Evolutionary conservation across 2,329 filamentous ascomycete species (phyloP).

Genomic region (Conoideocrella luteorostrata): DNA sequence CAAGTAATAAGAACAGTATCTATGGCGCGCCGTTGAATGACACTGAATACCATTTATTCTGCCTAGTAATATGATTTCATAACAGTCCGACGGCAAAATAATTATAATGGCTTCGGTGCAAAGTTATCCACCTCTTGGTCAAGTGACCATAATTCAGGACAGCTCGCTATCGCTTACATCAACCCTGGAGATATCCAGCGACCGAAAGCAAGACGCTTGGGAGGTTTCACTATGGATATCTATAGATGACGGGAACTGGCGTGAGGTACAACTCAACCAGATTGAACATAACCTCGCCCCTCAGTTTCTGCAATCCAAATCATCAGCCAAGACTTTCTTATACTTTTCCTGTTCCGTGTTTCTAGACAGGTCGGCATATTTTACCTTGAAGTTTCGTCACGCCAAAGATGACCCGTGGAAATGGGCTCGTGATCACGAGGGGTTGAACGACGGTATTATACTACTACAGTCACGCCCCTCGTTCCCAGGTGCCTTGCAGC

Average conservation of each 20-base stretch:
- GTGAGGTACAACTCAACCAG: slow-evolving; percentile 40
- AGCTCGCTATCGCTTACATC: slow-evolving; percentile 55
- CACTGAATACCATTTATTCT: too few relatives aligned
- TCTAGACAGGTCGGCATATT: slow-evolving; percentile 46
- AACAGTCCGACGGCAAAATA: too few relatives aligned
- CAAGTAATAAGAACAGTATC: too few relatives aligned
- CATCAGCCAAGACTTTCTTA: slow-evolving; percentile 24
- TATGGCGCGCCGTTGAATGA: too few relatives aligned
- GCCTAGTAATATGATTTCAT: too few relatives aligned
- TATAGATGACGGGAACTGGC: slow-evolving; percentile 47
- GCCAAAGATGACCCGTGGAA: slow-evolving; percentile 51
- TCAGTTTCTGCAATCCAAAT: slow-evolving; percentile 41
- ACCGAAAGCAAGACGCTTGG: slow-evolving; percentile 53
- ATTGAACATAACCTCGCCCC: slow-evolving; percentile 27
- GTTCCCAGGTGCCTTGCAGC: slow-evolving; percentile 35
- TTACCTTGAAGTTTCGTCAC: slow-evolving; percentile 66
- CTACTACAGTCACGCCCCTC: slow-evolving; percentile 30
- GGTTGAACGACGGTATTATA: slow-evolving; percentile 58
- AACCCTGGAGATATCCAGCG: slow-evolving; percentile 58
- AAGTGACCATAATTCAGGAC: slow-evolving; percentile 56
- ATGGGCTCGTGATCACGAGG: slow-evolving; percentile 63
- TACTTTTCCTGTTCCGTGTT: slow-evolving; percentile 50
- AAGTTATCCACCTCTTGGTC: slow-evolving; percentile 66
- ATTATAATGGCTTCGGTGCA: slow-evolving; percentile 34
- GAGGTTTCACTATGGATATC: slow-evolving; percentile 70